Percentiles rank a stretch among this genome's conserved stretches.
Evolutionary conservation across 1,139 yeast species (phyloP).

Genomic region (Blastobotrys petasosporus): DNA sequence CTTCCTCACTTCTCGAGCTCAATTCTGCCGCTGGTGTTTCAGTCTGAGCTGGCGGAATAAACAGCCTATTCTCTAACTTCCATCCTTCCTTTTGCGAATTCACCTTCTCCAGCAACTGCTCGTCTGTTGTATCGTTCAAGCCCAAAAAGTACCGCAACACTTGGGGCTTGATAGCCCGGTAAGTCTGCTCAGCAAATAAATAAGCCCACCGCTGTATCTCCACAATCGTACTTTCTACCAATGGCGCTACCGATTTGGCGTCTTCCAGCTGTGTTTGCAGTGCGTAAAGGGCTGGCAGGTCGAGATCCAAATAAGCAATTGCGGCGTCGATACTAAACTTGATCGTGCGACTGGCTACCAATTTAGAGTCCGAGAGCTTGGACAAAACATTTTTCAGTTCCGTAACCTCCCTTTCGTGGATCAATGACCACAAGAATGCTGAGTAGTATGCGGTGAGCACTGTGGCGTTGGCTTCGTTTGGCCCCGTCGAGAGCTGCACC

Average conservation of each 20-base stretch:
- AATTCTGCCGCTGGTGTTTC: background rate
- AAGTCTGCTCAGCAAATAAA: slow-evolving; percentile 1
- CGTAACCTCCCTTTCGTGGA: slow-evolving; percentile 1
- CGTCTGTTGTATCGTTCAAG: background rate
- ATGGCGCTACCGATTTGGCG: background rate
- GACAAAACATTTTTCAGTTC: slow-evolving; percentile 1
- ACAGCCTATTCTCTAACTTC: background rate
- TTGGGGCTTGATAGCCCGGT: slow-evolving; percentile 4
- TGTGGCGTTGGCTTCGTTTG: background rate
- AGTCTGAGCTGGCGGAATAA: background rate
- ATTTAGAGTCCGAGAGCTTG: background rate
- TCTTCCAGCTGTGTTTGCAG: background rate
- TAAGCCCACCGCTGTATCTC: background rate
- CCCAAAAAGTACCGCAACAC: slow-evolving; percentile 5
- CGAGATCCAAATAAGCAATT: background rate
- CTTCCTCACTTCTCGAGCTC: slow-evolving; percentile 5
- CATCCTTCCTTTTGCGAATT: slow-evolving; percentile 5
- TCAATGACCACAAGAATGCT: slow-evolving; percentile 6
- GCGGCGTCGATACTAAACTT: slow-evolving; percentile 2
- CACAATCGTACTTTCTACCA: background rate
- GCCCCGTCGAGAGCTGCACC: background rate
- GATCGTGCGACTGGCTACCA: background rate
- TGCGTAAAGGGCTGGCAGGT: background rate
- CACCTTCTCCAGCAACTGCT: slow-evolving; percentile 2
- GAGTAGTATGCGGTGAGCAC: slow-evolving; percentile 3